These are phyloP conservation scores for Rhodotorula glutinis DNA, from an alignment of 1,284 basidiomycete genomes.

Conservation along the genomic window DNA sequence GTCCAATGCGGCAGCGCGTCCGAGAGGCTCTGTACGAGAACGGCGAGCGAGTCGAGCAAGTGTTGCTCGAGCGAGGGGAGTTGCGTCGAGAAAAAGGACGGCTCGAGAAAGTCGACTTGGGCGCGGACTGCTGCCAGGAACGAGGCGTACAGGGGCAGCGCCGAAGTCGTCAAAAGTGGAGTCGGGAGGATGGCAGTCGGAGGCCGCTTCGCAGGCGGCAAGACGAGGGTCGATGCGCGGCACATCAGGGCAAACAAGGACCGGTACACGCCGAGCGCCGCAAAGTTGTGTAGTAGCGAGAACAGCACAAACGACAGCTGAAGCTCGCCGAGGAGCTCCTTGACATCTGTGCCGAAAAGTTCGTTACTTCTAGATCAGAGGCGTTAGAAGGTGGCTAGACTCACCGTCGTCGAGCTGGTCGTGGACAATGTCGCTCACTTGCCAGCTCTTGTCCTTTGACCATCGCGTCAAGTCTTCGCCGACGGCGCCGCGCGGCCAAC, in stretches of 20 bases:
- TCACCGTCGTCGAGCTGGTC: slow-evolving; percentile 46
- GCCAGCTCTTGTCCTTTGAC: slow-evolving; percentile 52
- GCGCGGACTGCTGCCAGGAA: slow-evolving; percentile 43
- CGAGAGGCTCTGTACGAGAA: slow-evolving; percentile 42
- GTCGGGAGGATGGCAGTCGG: slow-evolving; percentile 7
- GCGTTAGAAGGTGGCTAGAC: slow-evolving; percentile 14
- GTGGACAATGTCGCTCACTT: slow-evolving; percentile 43
- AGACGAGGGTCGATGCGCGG: slow-evolving; percentile 31
- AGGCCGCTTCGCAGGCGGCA: slow-evolving; percentile 37
- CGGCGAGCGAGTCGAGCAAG: slow-evolving; percentile 47
- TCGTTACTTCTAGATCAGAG: too few relatives aligned
- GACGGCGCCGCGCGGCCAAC: slow-evolving; percentile 49
- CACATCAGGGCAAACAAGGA: slow-evolving; percentile 48
- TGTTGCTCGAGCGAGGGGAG: slow-evolving; percentile 51
- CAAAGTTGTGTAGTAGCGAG: slow-evolving; percentile 50
- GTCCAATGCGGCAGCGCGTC: slow-evolving; percentile 21
- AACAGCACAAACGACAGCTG: slow-evolving; percentile 52
- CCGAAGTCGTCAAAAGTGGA: background rate
- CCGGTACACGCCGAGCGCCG: slow-evolving; percentile 50
- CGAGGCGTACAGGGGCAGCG: slow-evolving; percentile 34
- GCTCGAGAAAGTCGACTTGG: slow-evolving; percentile 47
- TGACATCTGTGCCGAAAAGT: too few relatives aligned
- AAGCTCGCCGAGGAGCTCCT: slow-evolving; percentile 48
- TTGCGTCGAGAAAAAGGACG: slow-evolving; percentile 49
- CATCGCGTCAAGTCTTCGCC: slow-evolving; percentile 50